These are phyloP conservation scores for Russula brevipes DNA, from an alignment of 768 basidiomycete species.

Conservation along the genomic window DNA sequence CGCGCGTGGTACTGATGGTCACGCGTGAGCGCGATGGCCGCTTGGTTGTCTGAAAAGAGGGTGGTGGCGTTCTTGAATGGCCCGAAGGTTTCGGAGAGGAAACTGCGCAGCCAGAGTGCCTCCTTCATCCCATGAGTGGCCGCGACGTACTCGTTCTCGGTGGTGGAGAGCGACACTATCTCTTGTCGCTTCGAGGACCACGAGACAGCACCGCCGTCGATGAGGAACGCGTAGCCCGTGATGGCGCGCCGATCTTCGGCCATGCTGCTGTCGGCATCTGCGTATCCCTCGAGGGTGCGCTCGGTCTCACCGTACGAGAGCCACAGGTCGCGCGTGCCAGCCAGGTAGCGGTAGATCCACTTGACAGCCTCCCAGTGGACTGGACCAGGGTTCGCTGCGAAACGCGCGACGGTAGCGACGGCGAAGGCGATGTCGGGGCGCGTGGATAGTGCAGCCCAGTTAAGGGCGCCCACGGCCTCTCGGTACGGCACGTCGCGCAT, in stretches of 20 bases:
- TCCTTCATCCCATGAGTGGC: not conserved
- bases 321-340: conserved; percentile 28
- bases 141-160: conserved; percentile 44
- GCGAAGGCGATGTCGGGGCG: conserved; percentile 35
- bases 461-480: conserved; percentile 26
- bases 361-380: conserved; percentile 34
- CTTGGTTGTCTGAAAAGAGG: too few relatives aligned
- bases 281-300: conserved; percentile 19
- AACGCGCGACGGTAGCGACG: conserved; percentile 32
- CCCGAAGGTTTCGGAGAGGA: not conserved
- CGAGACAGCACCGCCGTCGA: conserved; percentile 24
- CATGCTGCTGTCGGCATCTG: conserved; percentile 32
- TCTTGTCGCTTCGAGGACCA: conserved; percentile 41
- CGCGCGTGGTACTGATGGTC: too few relatives aligned
- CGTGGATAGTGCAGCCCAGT: conserved; percentile 29
- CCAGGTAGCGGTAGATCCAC: conserved; percentile 37
- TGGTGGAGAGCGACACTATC: conserved; percentile 30
- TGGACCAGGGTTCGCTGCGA: conserved; percentile 28
- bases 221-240: conserved; percentile 4
- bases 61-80: too few relatives aligned
- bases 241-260: conserved; percentile 29
- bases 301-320: conserved; percentile 24
- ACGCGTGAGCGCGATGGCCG: too few relatives aligned
- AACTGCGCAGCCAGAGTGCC: not conserved
- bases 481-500: conserved; percentile 26